phyloP scores from a whole-genome alignment of 208 protist species.

The Wallacemonas sp. region DNA sequence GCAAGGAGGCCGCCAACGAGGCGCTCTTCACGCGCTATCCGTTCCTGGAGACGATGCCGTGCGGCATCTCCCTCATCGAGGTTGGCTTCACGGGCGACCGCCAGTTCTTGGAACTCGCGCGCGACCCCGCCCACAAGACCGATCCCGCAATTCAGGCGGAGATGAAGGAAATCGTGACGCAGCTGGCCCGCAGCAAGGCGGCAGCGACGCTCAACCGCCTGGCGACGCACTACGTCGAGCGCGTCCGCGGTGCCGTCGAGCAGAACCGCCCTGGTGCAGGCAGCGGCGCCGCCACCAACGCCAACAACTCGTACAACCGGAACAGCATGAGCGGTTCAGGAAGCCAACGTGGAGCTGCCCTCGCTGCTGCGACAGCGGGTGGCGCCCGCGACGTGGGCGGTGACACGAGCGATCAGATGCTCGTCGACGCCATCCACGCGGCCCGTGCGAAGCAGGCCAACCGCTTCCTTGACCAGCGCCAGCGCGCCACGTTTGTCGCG shows the following conservation, averaged over 20 bases:
- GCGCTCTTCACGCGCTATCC: constrained; percentile 52
- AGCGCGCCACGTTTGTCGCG: constrained; percentile 44
- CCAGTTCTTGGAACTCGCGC: constrained; percentile 35
- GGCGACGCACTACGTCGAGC: constrained; percentile 27
- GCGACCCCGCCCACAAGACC: constrained; percentile 22
- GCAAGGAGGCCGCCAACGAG: constrained; percentile 72
- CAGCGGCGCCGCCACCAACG: neutral
- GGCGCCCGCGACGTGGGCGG: constrained; percentile 11
- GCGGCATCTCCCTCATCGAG: constrained; percentile 57
- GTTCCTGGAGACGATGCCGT: constrained; percentile 59
- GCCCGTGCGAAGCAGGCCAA: constrained; percentile 24
- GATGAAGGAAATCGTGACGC: constrained; percentile 46
- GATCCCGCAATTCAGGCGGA: constrained; percentile 33
- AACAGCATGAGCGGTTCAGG: constrained; percentile 8
- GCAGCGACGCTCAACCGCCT: constrained; percentile 18
- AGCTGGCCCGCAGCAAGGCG: constrained; percentile 40
- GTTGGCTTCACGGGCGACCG: constrained; percentile 43
- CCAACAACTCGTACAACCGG: neutral
- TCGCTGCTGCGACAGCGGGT: constrained; percentile 19
- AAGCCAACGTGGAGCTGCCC: constrained; percentile 18
- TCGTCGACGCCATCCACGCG: constrained; percentile 32
- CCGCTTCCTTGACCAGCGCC: constrained; percentile 38
- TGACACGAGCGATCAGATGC: constrained; percentile 9
- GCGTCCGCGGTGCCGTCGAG: constrained; percentile 36
- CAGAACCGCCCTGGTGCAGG: constrained; percentile 13